Base-by-base conservation (phyloP, 495 filamentous ascomycete species). In the Hypoxylon cercidicola region DNA sequence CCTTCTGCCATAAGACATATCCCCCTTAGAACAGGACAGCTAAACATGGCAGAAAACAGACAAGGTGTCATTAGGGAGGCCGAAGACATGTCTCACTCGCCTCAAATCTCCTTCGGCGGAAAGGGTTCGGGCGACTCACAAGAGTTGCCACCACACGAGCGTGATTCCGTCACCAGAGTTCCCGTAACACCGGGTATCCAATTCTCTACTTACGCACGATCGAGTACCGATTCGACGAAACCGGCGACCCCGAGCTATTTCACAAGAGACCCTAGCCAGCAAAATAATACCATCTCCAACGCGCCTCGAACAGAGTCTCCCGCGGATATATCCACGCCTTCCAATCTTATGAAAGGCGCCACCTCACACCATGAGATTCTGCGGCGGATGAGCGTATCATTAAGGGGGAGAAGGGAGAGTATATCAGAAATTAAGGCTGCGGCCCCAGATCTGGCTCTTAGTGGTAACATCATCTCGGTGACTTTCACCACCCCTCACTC, bases 401-500 rank as follows among this genome's bases (percentile, higher is more conserved):
- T 72, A 20, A 76, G 70, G 53, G 66, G 75, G 11, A 77, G 77
- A 28, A 72, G 73, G 28, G 79, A 84, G 34, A 83, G 85, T 13
- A 76, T 88, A 55, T 74, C 78, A 3, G 85, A 89, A 28, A 74
- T 85, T 40, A 82, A 85, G 64, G 78, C 81, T 41, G 82, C 85
- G 37, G 85, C 91, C 71, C 89, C 90, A 2, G 82, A 82, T 32
- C 75, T 97, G 16, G 80, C 84, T 43, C 82, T 97, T 44, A 93
- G 87, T 43, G 92, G 93, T 1, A 87, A 89, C 58, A 84, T 97
- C 60, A 95, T 97, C 63, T 95, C 91, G 44, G 93, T 89, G 15
- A 91, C 91, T 18, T 94, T 94, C 71, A 92, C 88, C 66, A 87
- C 95, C 19, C 93, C 93, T 8, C 89, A 95, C 75, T 85, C 87